These are phyloP conservation scores for Dendrocalamus latiflorus DNA, from an alignment of 202 grass and related monocot species.

Conservation along the genomic window DNA sequence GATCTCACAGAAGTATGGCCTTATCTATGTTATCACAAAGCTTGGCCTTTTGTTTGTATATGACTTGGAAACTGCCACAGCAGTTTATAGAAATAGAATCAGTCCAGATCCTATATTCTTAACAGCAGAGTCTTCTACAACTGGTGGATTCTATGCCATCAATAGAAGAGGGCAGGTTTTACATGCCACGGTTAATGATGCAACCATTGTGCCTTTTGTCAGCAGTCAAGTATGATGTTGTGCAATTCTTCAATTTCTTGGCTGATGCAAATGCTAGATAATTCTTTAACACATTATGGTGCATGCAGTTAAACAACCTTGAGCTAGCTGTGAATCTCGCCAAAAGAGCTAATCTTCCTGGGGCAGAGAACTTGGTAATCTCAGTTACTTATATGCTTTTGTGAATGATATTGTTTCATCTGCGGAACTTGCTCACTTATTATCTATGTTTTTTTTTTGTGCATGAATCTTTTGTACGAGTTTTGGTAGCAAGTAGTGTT, in stretches of 20 bases:
- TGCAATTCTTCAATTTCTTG: not conserved
- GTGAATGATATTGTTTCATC: not conserved
- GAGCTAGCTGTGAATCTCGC: conserved; percentile 96
- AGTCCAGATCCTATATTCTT: conserved; percentile 97
- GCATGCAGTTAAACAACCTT: conserved; percentile 74
- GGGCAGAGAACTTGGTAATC: conserved; percentile 83
- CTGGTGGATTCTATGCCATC: conserved; percentile 92
- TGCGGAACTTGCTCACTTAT: not conserved
- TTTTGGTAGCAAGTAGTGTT: not conserved
- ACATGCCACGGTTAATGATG: conserved; percentile 85
- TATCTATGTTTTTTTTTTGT: not conserved
- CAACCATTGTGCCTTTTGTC: conserved; percentile 77
- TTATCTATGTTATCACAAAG: conserved; percentile 86
- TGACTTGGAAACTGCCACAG: conserved; percentile 76
- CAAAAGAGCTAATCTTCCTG: conserved; percentile 92
- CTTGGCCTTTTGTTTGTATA: conserved; percentile 97
- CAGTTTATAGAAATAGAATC: conserved; percentile 90
- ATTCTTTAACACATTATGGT: not conserved
- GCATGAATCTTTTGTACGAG: not conserved
- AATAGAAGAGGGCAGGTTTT: conserved; percentile 87
- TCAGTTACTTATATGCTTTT: not conserved
- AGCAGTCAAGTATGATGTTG: conserved; percentile 67
- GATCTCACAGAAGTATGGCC: conserved; percentile 79
- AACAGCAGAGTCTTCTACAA: conserved; percentile 66
- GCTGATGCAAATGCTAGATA: not conserved